Evolutionary conservation across 108 stramenopile genomes (phyloP).

Genomic region (Nannochloropsis oceanica): DNA sequence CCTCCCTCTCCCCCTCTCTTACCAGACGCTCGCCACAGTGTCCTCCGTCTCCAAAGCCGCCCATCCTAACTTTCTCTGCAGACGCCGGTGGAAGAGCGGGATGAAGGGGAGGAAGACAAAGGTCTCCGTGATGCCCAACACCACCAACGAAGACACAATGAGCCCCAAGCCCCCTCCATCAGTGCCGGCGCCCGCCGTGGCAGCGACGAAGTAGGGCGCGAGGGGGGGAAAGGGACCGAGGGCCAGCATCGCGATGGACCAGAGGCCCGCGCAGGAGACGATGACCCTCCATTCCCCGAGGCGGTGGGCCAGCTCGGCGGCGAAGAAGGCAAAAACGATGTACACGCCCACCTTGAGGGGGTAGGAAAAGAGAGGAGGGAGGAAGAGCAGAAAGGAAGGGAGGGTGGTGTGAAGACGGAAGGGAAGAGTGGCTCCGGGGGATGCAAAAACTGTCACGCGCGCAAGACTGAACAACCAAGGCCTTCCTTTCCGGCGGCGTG

Average conservation of each 20-base stretch:
- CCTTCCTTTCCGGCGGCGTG: not conserved
- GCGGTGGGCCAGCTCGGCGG: not conserved
- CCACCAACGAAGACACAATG: not conserved
- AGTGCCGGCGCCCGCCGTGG: not conserved
- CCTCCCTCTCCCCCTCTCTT: no score
- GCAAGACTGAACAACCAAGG: not conserved
- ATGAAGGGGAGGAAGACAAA: not conserved
- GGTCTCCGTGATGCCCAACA: not conserved
- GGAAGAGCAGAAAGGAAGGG: not conserved
- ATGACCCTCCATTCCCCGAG: not conserved
- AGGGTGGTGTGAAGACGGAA: not conserved
- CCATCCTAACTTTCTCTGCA: not conserved
- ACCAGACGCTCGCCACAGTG: not conserved
- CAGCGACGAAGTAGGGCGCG: not conserved
- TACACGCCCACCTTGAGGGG: not conserved
- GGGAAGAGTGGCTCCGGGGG: not conserved
- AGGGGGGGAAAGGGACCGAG: not conserved
- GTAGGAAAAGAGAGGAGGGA: not conserved
- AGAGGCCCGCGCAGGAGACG: not conserved
- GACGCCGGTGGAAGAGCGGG: not conserved
- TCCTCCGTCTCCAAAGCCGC: not conserved
- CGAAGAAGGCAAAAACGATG: not conserved
- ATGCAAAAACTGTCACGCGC: not conserved
- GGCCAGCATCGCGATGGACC: not conserved
- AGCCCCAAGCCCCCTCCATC: not conserved